These are phyloP conservation scores for Jaapia argillacea DNA, from an alignment of 768 basidiomycete species.

Conservation along the genomic window DNA sequence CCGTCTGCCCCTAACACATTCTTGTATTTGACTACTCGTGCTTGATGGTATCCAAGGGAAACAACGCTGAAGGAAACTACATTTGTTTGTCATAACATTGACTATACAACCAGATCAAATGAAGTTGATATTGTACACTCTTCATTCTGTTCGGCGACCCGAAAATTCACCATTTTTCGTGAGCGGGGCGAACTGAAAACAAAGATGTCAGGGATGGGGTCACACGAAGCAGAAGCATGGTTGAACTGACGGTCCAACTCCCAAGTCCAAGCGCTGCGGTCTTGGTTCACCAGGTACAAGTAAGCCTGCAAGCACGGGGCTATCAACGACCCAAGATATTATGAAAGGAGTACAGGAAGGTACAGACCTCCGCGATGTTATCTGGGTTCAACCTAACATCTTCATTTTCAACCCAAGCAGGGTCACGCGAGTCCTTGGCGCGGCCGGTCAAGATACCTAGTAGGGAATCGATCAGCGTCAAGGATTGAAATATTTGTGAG, in stretches of 20 bases:
- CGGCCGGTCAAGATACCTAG: slow-evolving; percentile 8
- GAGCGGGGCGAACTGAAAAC: slow-evolving; percentile 14
- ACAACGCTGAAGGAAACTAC: too few species aligned
- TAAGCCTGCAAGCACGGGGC: slow-evolving; percentile 9
- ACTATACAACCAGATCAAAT: too few species aligned
- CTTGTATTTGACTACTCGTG: too few species aligned
- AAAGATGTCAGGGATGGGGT: slow-evolving; percentile 4
- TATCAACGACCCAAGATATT: neutral
- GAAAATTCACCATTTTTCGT: slow-evolving; percentile 14
- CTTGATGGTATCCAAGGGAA: too few species aligned
- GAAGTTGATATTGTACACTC: too few species aligned
- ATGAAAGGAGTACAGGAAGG: neutral
- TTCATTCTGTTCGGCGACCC: too few species aligned
- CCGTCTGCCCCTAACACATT: too few species aligned
- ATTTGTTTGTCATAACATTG: too few species aligned
- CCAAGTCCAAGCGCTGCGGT: slow-evolving; percentile 18
- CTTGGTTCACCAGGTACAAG: slow-evolving; percentile 15
- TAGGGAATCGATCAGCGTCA: neutral
- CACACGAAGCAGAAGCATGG: neutral
- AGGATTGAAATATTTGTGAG: too few species aligned
- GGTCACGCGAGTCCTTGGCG: slow-evolving; percentile 4
- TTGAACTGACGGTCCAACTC: slow-evolving; percentile 15
- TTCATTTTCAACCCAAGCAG: slow-evolving; percentile 8
- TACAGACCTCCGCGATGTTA: slow-evolving; percentile 10
- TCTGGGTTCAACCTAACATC: slow-evolving; percentile 4